phyloP scores from a whole-genome alignment of 2,329 filamentous ascomycete species.

The Bipolaris bicolor region DNA sequence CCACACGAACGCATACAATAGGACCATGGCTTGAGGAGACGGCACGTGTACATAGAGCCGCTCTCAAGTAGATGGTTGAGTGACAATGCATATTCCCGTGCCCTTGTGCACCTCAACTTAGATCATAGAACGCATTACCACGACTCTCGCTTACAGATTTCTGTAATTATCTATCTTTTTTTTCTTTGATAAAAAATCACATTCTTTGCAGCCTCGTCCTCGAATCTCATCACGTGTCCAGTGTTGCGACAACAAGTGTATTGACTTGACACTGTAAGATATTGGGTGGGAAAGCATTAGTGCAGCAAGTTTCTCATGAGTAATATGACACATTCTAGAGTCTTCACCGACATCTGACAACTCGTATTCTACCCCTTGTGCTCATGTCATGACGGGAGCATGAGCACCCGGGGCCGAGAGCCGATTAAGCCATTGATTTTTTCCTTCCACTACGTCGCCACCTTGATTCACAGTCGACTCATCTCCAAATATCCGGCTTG shows the following conservation, averaged over 20 bases:
- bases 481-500: too few relatives aligned
- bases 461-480: too few relatives aligned
- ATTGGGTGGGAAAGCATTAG: constrained; percentile 36
- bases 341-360: neutral
- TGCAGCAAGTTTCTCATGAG: constrained; percentile 3
- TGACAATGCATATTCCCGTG: neutral
- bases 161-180: neutral
- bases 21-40: constrained; percentile 6
- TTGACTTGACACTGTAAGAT: constrained; percentile 9
- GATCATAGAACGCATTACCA: neutral
- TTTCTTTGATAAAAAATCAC: neutral
- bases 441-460: neutral
- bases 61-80: neutral
- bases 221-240: neutral
- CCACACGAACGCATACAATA: constrained; percentile 40
- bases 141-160: neutral
- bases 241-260: constrained; percentile 14
- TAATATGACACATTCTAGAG: neutral
- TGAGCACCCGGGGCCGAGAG: neutral
- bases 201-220: neutral
- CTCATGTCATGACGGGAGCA: neutral
- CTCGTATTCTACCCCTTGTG: neutral
- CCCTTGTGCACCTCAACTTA: neutral
- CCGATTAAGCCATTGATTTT: neutral
- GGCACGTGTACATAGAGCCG: neutral